Evolutionary conservation across 306 rosid genomes (phyloP).

Genomic region (Datisca glomerata): DNA sequence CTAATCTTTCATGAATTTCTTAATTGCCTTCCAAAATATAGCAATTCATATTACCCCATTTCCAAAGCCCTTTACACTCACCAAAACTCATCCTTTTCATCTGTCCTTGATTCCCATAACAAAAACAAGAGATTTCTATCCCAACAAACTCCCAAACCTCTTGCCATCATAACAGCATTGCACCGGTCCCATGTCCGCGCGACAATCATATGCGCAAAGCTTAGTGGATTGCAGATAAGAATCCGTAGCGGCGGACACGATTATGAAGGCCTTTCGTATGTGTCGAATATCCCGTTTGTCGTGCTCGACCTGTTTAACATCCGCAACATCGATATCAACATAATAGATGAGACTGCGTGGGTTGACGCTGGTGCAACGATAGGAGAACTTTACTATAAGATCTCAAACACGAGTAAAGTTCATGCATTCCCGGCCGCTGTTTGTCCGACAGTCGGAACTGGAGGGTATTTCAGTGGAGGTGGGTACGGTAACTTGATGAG

Average conservation of each 20-base stretch:
- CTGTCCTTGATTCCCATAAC: constrained; percentile 5
- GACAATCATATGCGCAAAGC: constrained; percentile 12
- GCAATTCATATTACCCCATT: constrained; percentile 1
- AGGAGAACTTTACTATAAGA: constrained; percentile 22
- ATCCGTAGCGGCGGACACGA: constrained; percentile 38
- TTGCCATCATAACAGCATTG: constrained; percentile 9
- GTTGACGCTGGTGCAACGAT: constrained; percentile 24
- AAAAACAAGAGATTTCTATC: constrained; percentile 15
- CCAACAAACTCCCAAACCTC: constrained; percentile 21
- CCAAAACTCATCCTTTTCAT: constrained; percentile 9
- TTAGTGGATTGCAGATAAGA: constrained; percentile 7
- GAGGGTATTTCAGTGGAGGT: constrained; percentile 28
- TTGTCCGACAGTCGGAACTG: constrained; percentile 14
- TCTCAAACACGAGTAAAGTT: constrained; percentile 9
- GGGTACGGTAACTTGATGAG: constrained; percentile 29
- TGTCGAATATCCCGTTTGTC: constrained; percentile 13
- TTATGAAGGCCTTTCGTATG: constrained; percentile 20
- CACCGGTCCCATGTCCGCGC: constrained; percentile 16
- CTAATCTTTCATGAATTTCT: too few relatives aligned
- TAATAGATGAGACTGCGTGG: constrained; percentile 9
- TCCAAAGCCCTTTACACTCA: constrained; percentile 10
- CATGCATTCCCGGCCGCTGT: constrained; percentile 21
- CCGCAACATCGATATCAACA: constrained; percentile 9
- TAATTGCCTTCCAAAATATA: constrained; percentile 7
- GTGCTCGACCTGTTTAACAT: constrained; percentile 26